Evolutionary conservation across 83 land plant genomes (phyloP).

Genomic region (Picea abies): DNA sequence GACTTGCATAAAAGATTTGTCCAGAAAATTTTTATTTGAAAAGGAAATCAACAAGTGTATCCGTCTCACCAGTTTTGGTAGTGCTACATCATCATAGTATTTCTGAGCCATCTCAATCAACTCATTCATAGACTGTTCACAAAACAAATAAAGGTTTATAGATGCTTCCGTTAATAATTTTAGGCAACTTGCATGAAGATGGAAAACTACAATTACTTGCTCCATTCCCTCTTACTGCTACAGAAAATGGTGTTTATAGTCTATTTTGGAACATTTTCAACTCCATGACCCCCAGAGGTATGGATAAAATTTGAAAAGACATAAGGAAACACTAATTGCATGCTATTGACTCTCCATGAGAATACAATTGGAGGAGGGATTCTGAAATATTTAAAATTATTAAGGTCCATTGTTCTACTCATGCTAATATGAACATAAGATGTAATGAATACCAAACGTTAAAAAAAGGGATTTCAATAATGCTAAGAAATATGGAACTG

Average conservation of each 20-base stretch:
- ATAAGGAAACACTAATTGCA: not conserved
- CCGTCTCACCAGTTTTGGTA: slow-evolving; percentile 90
- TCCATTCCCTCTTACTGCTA: not conserved
- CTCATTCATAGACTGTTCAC: slow-evolving; percentile 77
- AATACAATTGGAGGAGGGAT: not conserved
- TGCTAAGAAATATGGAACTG: no score
- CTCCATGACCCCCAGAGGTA: not conserved
- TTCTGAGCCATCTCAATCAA: slow-evolving; percentile 81
- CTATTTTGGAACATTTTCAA: not conserved
- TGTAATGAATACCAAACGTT: not conserved
- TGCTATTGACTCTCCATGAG: not conserved
- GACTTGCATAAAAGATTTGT: not conserved
- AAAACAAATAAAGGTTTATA: not conserved
- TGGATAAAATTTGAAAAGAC: not conserved
- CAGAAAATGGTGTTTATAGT: not conserved
- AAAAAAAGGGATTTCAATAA: not conserved
- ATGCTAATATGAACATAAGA: not conserved
- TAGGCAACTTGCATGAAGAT: not conserved
- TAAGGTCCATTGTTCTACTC: not conserved
- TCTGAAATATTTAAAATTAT: not conserved
- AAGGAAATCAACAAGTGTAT: not conserved
- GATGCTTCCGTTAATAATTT: not conserved
- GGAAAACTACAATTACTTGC: not conserved
- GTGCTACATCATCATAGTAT: slow-evolving; percentile 90
- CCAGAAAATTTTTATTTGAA: not conserved